Conservation (phyloP, 371 early-diverging fungal genomes). For the Blastocladiella emersonii region DNA sequence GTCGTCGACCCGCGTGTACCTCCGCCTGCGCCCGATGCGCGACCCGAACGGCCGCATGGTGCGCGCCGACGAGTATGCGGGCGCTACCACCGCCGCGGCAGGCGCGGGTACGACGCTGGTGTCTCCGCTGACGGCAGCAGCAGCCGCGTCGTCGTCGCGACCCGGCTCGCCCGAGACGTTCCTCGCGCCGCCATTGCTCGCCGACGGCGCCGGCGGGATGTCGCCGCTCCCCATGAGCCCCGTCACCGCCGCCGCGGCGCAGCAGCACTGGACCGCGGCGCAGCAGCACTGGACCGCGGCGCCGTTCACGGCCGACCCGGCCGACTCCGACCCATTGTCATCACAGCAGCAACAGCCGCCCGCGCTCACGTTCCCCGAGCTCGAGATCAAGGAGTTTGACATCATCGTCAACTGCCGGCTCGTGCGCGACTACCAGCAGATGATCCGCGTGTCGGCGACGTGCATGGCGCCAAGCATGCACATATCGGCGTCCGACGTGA, state of each 20-base stretch:
- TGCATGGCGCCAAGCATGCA: constrained; percentile 36
- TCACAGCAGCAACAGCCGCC: too few species aligned
- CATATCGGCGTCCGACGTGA: constrained; percentile 11
- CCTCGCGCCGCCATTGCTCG: too few species aligned
- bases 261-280: too few species aligned
- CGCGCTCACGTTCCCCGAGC: background rate
- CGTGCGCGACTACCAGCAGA: constrained; percentile 60
- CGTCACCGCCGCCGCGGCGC: background rate
- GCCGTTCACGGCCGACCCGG: background rate
- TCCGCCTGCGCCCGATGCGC: constrained; percentile 36
- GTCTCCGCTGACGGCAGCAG: too few species aligned
- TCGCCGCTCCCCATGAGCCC: too few species aligned
- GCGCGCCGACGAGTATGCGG: too few species aligned
- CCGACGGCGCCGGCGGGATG: too few species aligned
- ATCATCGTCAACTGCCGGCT: constrained; percentile 54
- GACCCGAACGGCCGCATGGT: too few species aligned
- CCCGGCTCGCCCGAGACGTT: too few species aligned
- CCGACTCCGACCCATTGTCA: background rate
- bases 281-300: background rate
- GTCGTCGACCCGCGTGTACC: constrained; percentile 41
- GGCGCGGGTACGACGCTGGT: background rate
- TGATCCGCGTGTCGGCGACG: constrained; percentile 36
- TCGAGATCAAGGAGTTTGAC: constrained; percentile 40
- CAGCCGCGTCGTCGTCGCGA: background rate
- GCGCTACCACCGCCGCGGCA: background rate